Evolutionary conservation across 2,329 filamentous ascomycete genomes (phyloP), one percentile per base, ranked within the genome.

Genomic region (Paecilomyces fulvus): DNA sequence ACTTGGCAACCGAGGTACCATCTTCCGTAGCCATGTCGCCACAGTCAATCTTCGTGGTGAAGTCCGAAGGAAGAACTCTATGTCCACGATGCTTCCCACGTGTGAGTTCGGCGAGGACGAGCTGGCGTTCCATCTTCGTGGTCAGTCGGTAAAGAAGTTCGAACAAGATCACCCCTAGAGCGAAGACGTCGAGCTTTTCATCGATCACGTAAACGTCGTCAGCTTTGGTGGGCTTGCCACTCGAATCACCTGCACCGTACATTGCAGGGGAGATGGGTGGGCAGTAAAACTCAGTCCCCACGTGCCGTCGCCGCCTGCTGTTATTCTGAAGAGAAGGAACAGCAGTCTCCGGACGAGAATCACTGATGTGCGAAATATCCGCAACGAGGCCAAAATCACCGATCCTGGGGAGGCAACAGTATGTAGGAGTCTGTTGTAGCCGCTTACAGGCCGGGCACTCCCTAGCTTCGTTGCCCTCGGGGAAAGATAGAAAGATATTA

Each of bases 331-430:
- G 60, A 7, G 65, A 56, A 7, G 62, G 62, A 10, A 64, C 55
- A 3, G 64, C 56, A 37, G 20, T 50, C 17, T 11, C 55, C 59
- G 14, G 60, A 59, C 62, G 58, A n/a, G 50, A 58, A 11, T 72
- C 72, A 56, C 70, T 64, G 51, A 72, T 58, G 59, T 66, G 71
- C 43, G 73, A 80, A 50, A 81, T 77, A 55, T 81, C 79, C 9
- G 82, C 80, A 3, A 85, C 83, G 3, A 87, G 77, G 1, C 85
- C 85, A 63, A 88, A 88, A 64, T 88, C 85, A 1, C 85, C 85
- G 54, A 88, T 87, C 3, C 83, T 79, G 10, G 85, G 82, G 43
- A 78, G 80, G 30, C 83, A 71, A 57, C 79, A 80, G 12, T 76
- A 63, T 21, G 62, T 56, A 3, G 64, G 62, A 1, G 63, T 57